Conservation (phyloP, 2,329 filamentous ascomycete genomes). For the Ilyonectria destructans region DNA sequence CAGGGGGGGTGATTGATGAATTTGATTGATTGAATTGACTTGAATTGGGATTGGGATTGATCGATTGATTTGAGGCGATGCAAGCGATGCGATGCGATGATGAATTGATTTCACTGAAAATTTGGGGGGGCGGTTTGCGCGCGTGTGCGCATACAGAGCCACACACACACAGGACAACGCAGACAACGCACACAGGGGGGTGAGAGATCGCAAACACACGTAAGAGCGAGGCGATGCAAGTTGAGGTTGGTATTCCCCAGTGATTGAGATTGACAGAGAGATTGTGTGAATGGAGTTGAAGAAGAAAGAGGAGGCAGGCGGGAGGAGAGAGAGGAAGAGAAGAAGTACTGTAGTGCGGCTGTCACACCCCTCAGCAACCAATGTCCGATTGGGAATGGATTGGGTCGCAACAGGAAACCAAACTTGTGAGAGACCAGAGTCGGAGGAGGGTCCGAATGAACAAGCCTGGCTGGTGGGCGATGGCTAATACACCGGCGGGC, state of each 20-base stretch:
- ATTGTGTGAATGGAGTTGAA: conserved; percentile 31
- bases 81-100: conserved; percentile 23
- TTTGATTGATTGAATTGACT: conserved; percentile 36
- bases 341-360: conserved; percentile 14
- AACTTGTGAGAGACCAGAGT: conserved; percentile 22
- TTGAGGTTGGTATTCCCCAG: conserved; percentile 23
- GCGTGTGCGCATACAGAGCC: conserved; percentile 46
- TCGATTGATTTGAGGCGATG: conserved; percentile 26
- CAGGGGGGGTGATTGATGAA: conserved; percentile 31
- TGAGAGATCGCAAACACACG: conserved; percentile 21
- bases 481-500: conserved; percentile 16
- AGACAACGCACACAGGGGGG: conserved; percentile 23
- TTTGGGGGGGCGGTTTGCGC: conserved; percentile 40
- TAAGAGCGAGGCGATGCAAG: conserved; percentile 23
- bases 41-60: conserved; percentile 18
- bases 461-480: conserved; percentile 38
- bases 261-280: conserved; percentile 14
- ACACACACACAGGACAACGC: conserved; percentile 38
- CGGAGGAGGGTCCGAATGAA: conserved; percentile 31
- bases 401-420: conserved; percentile 39
- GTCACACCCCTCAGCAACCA: conserved; percentile 32
- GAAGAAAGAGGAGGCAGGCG: conserved; percentile 23
- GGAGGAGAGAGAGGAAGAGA: conserved; percentile 16
- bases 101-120: conserved; percentile 23
- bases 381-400: conserved; percentile 43